A percentile compares a stretch with the other conserved stretches of the same genome.
Evolutionary conservation across 192 early-diverging fungal species (phyloP).

Genomic region (Coemansia sp.): DNA sequence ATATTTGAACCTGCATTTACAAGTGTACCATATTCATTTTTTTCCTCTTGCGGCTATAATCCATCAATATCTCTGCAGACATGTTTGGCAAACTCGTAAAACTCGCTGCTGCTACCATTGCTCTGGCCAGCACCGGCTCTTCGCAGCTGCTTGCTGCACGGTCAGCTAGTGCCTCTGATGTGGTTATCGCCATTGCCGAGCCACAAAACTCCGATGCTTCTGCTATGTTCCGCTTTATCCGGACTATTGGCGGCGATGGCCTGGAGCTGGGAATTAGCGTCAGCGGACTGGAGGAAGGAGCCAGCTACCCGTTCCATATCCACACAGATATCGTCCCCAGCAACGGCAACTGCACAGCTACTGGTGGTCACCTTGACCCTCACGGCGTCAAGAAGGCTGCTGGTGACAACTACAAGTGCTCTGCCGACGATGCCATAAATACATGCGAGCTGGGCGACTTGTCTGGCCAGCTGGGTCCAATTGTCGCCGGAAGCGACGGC

Average conservation of each 20-base stretch:
- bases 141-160: neutral
- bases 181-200: conserved; percentile 14
- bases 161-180: neutral
- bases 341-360: conserved; percentile 52
- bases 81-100: conserved; percentile 6
- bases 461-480: conserved; percentile 55
- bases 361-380: conserved; percentile 51
- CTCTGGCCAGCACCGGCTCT: neutral
- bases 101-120: conserved; percentile 17
- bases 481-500: conserved; percentile 35
- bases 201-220: conserved; percentile 11
- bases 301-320: conserved; percentile 48
- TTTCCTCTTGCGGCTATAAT: too few relatives aligned
- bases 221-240: conserved; percentile 25
- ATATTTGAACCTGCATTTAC: too few relatives aligned
- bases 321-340: conserved; percentile 33
- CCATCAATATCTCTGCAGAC: neutral
- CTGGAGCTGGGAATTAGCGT: conserved; percentile 28
- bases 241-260: conserved; percentile 8
- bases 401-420: conserved; percentile 34
- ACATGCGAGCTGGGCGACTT: conserved; percentile 62
- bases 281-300: conserved; percentile 29
- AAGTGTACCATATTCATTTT: too few relatives aligned
- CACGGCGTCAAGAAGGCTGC: conserved; percentile 16
- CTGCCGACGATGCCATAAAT: conserved; percentile 11